These are phyloP conservation scores for Oenanthe javanica DNA, from an alignment of 140 eudicot genomes.

Conservation along the genomic window DNA sequence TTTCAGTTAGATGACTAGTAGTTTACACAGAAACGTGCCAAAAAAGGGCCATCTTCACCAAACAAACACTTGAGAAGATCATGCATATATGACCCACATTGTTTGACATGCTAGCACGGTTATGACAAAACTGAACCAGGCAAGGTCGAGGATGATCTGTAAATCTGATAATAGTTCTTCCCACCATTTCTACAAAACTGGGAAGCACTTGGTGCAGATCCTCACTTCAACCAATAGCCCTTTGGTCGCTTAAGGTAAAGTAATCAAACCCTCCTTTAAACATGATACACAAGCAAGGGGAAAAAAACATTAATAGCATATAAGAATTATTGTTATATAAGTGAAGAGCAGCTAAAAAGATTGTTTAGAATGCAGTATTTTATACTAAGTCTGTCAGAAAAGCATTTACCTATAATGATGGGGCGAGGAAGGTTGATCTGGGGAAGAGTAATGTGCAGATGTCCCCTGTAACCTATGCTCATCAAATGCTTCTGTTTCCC, in stretches of 20 bases:
- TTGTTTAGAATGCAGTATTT: neutral
- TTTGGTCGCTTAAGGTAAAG: conserved; percentile 13
- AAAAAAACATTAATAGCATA: neutral
- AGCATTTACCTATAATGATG: conserved; percentile 52
- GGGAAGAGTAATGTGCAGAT: conserved; percentile 50
- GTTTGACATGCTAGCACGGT: neutral
- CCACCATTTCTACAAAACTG: neutral
- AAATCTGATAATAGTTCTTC: neutral
- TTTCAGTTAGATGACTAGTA: conserved; percentile 7
- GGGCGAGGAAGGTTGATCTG: conserved; percentile 82
- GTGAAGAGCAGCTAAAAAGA: neutral
- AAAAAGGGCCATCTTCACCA: neutral
- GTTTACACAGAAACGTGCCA: neutral
- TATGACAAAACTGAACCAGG: neutral
- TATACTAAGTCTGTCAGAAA: neutral
- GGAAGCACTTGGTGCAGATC: neutral
- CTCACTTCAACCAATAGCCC: neutral
- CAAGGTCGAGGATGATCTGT: neutral
- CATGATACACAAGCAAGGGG: neutral
- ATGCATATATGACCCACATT: neutral
- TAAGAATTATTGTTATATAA: neutral
- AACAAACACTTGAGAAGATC: neutral
- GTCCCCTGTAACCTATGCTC: conserved; percentile 52
- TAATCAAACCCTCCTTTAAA: conserved; percentile 60
- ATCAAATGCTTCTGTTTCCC: conserved; percentile 38